These are phyloP conservation scores for Styphnolobium japonicum DNA, from an alignment of 306 rosid genomes.

Conservation along the genomic window DNA sequence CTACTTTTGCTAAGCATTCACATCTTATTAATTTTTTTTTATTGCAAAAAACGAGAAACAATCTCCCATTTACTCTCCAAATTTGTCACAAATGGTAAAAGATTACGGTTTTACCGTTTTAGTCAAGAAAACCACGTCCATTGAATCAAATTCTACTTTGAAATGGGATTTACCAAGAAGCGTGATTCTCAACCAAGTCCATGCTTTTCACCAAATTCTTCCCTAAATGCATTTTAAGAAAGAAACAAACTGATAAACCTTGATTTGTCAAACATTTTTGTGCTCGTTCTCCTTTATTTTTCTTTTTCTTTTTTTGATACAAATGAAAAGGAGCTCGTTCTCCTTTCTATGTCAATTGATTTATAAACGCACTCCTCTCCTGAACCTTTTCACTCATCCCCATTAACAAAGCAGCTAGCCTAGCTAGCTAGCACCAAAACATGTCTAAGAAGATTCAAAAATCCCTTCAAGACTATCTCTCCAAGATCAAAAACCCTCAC, in stretches of 20 bases:
- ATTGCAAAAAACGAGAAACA: background rate
- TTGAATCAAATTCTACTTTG: background rate
- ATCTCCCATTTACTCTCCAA: background rate
- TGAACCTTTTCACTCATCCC: slow-evolving; percentile 1
- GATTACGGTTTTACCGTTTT: background rate
- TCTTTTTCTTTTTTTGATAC: too few species aligned
- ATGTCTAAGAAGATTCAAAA: slow-evolving; percentile 65
- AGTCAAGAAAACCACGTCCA: background rate
- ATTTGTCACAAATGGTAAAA: background rate
- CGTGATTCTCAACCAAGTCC: slow-evolving; percentile 2
- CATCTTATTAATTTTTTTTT: background rate
- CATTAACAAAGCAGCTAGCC: background rate
- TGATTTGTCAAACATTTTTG: background rate
- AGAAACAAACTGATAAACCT: background rate
- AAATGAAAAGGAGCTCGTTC: too few species aligned
- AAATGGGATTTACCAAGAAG: background rate
- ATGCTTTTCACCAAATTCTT: slow-evolving; percentile 6
- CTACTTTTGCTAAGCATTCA: background rate
- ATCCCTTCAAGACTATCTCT: slow-evolving; percentile 41
- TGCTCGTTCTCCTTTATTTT: background rate
- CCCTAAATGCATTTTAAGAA: background rate
- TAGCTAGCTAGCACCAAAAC: background rate
- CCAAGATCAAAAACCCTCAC: slow-evolving; percentile 46
- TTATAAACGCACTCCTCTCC: slow-evolving; percentile 27
- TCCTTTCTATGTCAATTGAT: background rate